phyloP scores from a whole-genome alignment of 352 stramenopile genomes.

The Phytopythium mirpurense region DNA sequence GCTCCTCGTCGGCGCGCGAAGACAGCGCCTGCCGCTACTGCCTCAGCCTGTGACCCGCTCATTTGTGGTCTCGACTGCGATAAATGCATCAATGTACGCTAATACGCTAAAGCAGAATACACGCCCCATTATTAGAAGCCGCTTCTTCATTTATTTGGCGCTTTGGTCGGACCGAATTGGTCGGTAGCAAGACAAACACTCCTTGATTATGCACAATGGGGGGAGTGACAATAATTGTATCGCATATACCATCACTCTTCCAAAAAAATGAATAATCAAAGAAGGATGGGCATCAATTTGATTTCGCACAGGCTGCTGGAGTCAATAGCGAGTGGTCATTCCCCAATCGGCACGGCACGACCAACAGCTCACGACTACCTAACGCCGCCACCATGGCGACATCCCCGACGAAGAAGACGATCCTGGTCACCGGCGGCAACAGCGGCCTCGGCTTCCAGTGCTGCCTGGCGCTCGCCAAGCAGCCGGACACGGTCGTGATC shows the following conservation, averaged over 20 bases:
- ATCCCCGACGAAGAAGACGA: constrained; percentile 2
- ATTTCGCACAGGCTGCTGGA: neutral
- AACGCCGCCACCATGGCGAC: neutral
- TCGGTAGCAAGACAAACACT: too few relatives aligned
- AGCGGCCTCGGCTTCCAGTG: constrained; percentile 1
- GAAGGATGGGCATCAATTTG: neutral
- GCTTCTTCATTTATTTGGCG: too few relatives aligned
- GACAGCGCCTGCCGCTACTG: constrained; percentile 6
- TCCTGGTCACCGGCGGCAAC: constrained; percentile 3
- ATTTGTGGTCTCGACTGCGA: too few relatives aligned
- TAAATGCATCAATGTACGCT: neutral
- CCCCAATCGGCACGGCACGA: neutral
- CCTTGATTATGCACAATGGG: neutral
- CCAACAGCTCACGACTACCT: neutral
- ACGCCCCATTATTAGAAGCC: too few relatives aligned
- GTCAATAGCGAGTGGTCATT: neutral
- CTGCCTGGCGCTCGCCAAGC: constrained; percentile 4
- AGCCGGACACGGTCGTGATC: constrained; percentile 11
- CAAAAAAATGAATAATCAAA: neutral
- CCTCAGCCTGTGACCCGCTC: constrained; percentile 4
- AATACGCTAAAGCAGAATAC: too few relatives aligned
- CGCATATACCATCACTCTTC: too few relatives aligned
- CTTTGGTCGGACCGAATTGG: too few relatives aligned
- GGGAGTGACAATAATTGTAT: too few relatives aligned
- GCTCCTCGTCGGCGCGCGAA: neutral